Base-by-base conservation (phyloP, 75 land plant genomes). In the Pseudotsuga menziesii region DNA sequence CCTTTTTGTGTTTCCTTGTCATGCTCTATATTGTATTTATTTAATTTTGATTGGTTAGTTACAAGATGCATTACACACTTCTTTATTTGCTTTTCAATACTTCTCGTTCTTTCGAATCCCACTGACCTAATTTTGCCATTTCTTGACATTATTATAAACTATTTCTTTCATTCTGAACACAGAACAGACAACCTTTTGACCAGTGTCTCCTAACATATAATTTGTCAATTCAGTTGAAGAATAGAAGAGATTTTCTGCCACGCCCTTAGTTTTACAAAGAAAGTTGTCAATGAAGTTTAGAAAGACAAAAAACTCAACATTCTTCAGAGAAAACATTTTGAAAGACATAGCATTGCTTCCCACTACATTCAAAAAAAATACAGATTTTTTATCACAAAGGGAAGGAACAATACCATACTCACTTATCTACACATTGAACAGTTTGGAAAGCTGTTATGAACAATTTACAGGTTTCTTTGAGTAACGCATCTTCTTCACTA, bases 371-470 rank as follows among this genome's bases (percentile, higher is more conserved):
- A 39, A 39, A 9, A 67, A 19, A 67, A 4, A 14, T 16, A 2
- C 32, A 16, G 4, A 32, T 14, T 27, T n/a, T 67, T 63, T 61
- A 13, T 27, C 35, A 27, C 32, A 29, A 15, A 63, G 66, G 26
- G 13, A 67, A 67, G 12, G 48, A 39, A 44, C 39, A 67, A 67
- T 39, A 39, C 7, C 44, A 39, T 20, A 67, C 72, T 67, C 72
- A 67, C 72, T 36, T 39, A 39, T 39, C 35, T 39, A 20, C 23
- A 9, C 44, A 20, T 67, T 67, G 19, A 19, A 67, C 52, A 67
- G 39, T 67, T 39, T 44, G 36, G 72, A 39, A 67, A 39, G 72
- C 16, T 17, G 72, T 36, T 67, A 67, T 39, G 72, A 67, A 67
- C 3, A 0, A 67, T 67, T 35, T 2, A 41, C 72, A 67, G n/a